Percentiles rank a stretch among this genome's conserved stretches.
Evolutionary conservation across 208 protist species (phyloP).

Genomic region (Porcisia hertigi): DNA sequence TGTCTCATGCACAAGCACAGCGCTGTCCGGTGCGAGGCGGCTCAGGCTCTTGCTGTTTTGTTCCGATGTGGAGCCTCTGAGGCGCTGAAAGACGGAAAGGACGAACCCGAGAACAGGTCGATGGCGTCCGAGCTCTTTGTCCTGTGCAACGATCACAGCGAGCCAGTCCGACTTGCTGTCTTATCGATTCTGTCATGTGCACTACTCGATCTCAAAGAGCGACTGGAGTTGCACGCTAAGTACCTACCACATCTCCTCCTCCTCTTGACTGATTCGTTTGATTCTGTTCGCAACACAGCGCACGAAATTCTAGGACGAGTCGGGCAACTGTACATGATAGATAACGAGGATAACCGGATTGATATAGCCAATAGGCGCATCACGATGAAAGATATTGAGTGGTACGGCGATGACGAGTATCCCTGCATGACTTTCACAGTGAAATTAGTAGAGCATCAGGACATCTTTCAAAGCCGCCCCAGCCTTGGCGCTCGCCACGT

Average conservation of each 20-base stretch:
- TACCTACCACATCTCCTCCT: slow-evolving; percentile 85
- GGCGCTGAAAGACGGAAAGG: slow-evolving; percentile 64
- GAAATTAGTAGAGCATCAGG: slow-evolving; percentile 15
- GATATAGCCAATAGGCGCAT: slow-evolving; percentile 77
- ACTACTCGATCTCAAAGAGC: slow-evolving; percentile 80
- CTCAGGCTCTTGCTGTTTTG: slow-evolving; percentile 56
- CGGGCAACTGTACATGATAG: slow-evolving; percentile 77
- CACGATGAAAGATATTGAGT: slow-evolving; percentile 92
- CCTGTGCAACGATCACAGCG: slow-evolving; percentile 84
- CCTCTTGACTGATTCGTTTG: slow-evolving; percentile 73
- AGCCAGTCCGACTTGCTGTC: slow-evolving; percentile 63
- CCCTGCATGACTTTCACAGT: slow-evolving; percentile 55
- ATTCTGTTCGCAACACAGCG: slow-evolving; percentile 53
- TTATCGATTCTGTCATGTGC: slow-evolving; percentile 58
- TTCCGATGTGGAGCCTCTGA: slow-evolving; percentile 75
- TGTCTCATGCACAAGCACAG: slow-evolving; percentile 89
- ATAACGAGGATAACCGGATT: slow-evolving; percentile 91
- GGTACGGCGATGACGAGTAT: slow-evolving; percentile 92
- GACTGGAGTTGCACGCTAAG: slow-evolving; percentile 73
- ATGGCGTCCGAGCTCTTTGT: slow-evolving; percentile 67
- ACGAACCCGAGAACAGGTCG: slow-evolving; percentile 65
- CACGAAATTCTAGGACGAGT: slow-evolving; percentile 52
- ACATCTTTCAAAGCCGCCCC: slow-evolving; percentile 58
- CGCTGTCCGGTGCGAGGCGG: slow-evolving; percentile 68
- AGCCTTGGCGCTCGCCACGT: slow-evolving; percentile 78